Evolutionary conservation across 2,329 filamentous ascomycete species (phyloP).

Genomic region (Alternaria sp.): DNA sequence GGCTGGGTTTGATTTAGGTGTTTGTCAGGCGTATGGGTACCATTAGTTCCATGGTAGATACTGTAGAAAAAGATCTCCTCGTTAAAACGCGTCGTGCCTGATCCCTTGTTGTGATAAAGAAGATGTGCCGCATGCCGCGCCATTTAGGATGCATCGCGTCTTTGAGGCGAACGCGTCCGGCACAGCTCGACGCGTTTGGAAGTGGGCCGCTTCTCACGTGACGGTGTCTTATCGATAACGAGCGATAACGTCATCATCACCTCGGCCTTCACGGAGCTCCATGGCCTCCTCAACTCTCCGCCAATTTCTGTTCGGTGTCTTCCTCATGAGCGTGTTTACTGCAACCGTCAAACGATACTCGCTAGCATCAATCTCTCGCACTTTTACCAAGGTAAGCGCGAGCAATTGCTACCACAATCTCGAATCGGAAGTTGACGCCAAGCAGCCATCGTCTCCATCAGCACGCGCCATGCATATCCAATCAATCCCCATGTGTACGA

Average conservation of each 20-base stretch:
- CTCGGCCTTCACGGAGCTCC: constrained; percentile 44
- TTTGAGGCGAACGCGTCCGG: neutral
- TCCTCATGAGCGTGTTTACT: constrained; percentile 45
- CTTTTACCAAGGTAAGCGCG: constrained; percentile 17
- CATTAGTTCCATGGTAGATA: neutral
- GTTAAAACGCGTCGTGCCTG: neutral
- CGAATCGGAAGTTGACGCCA: constrained; percentile 23
- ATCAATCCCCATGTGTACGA: constrained; percentile 85
- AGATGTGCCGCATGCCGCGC: neutral
- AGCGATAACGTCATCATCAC: constrained; percentile 33
- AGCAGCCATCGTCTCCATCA: constrained; percentile 29
- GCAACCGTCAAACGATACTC: constrained; percentile 34
- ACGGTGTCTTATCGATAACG: neutral
- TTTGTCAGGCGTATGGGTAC: neutral
- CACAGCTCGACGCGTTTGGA: neutral
- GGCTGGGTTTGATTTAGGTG: neutral
- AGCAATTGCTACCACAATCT: neutral
- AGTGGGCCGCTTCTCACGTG: neutral
- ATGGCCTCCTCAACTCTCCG: constrained; percentile 57
- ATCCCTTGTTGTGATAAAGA: neutral
- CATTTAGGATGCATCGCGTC: neutral
- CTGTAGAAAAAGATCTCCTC: neutral
- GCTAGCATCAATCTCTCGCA: constrained; percentile 22
- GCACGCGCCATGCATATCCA: constrained; percentile 78
- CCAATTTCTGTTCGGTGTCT: constrained; percentile 44